Evolutionary conservation across 2,329 filamentous ascomycete species (phyloP).

Genomic region (Fusarium circinatum): DNA sequence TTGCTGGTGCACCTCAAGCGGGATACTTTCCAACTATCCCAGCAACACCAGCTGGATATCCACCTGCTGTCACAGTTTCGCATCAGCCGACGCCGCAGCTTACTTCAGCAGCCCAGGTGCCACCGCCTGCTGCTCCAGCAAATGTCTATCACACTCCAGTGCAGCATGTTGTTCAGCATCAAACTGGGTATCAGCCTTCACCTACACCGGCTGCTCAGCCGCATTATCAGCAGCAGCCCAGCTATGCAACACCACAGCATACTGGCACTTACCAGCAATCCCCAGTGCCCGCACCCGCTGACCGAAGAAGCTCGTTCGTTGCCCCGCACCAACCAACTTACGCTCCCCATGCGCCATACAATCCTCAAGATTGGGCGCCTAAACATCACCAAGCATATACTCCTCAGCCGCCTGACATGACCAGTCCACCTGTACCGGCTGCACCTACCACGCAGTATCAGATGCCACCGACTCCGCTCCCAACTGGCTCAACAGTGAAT

Average conservation of each 20-base stretch:
- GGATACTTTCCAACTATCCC: constrained; percentile 5
- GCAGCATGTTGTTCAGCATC: neutral
- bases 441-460: neutral
- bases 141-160: neutral
- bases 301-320: constrained; percentile 2
- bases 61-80: neutral
- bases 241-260: neutral
- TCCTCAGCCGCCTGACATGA: accelerated
- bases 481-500: neutral
- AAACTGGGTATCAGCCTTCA: neutral
- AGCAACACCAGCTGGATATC: neutral
- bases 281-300: neutral
- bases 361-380: constrained; percentile 26
- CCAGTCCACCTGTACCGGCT: neutral
- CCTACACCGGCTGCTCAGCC: neutral
- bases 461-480: constrained; percentile 1
- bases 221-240: neutral
- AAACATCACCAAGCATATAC: neutral
- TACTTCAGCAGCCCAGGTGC: neutral
- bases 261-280: neutral
- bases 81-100: neutral
- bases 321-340: neutral
- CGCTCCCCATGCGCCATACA: constrained; percentile 2
- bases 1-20: neutral
- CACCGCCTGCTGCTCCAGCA: neutral